Conservation (phyloP, 805 yeast species). For the Zygotorulaspora chibaensis region DNA sequence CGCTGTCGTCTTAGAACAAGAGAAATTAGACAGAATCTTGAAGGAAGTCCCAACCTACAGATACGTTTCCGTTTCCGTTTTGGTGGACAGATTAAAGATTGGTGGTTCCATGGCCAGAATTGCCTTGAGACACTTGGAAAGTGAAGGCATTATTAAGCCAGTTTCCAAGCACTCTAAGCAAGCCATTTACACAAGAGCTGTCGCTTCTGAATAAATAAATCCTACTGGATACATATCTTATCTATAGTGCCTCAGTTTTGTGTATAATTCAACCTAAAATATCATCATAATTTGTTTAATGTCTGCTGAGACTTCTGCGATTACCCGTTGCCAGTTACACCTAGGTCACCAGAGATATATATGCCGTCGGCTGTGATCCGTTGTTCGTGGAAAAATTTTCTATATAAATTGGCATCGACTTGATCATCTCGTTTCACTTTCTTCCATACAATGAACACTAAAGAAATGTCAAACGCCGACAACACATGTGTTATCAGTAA, state of each 20-base stretch:
- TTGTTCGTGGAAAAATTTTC: too few relatives aligned
- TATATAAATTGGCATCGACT: too few relatives aligned
- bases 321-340: too few relatives aligned
- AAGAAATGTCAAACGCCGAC: background rate
- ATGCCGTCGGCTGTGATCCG: too few relatives aligned
- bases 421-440: too few relatives aligned
- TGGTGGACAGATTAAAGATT: slow-evolving; percentile 98
- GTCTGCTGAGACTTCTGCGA: too few relatives aligned
- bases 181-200: slow-evolving; percentile 88
- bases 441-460: too few relatives aligned
- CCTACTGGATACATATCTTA: background rate
- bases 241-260: background rate
- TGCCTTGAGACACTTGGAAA: slow-evolving; percentile 93
- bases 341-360: too few relatives aligned
- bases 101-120: slow-evolving; percentile 99
- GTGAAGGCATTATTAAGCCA: slow-evolving; percentile 90
- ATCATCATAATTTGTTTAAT: background rate
- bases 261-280: background rate
- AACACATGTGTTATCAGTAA: background rate
- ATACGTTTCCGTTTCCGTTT: slow-evolving; percentile 94
- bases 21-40: slow-evolving; percentile 97
- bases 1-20: slow-evolving; percentile 95
- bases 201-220: slow-evolving; percentile 51
- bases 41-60: slow-evolving; percentile 99
- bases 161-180: slow-evolving; percentile 95